phyloP scores from a whole-genome alignment of 2,329 filamentous ascomycete genomes.

The Botryosphaeria dothidea region DNA sequence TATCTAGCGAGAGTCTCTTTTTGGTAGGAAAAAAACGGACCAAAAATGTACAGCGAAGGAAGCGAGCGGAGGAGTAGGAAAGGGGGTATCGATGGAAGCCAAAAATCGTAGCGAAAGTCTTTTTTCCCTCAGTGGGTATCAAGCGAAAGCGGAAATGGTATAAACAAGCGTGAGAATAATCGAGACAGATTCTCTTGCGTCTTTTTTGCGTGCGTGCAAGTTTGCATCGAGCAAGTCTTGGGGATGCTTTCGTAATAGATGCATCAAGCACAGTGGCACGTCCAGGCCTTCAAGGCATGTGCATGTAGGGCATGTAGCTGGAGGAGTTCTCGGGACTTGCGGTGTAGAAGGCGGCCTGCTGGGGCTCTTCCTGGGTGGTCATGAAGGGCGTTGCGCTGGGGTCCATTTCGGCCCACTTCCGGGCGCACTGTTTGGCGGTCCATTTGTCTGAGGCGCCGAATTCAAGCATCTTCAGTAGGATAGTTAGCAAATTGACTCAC shows the following conservation, averaged over 20 bases:
- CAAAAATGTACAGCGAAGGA: conserved; percentile 7
- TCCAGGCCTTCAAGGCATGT: conserved; percentile 26
- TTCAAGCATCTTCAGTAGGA: conserved; percentile 50
- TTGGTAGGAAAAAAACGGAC: background rate
- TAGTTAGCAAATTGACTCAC: background rate
- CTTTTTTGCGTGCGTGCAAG: conserved; percentile 3
- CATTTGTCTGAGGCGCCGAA: conserved; percentile 53
- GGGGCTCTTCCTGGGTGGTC: conserved; percentile 33
- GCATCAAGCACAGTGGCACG: background rate
- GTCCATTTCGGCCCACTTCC: conserved; percentile 53
- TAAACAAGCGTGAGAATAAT: background rate
- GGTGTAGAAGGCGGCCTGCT: conserved; percentile 25
- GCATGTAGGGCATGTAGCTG: conserved; percentile 34
- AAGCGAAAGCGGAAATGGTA: conserved; percentile 12
- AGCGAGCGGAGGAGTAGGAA: conserved; percentile 5
- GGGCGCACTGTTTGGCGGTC: conserved; percentile 51
- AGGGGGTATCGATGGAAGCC: conserved; percentile 11
- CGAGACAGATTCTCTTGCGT: background rate
- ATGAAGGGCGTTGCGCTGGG: conserved; percentile 34
- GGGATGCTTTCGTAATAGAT: background rate
- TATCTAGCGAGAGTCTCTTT: conserved; percentile 17
- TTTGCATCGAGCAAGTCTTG: conserved; percentile 7
- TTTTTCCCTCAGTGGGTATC: conserved; percentile 8
- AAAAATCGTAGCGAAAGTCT: conserved; percentile 8
- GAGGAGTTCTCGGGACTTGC: conserved; percentile 38